Percentiles rank a stretch among this genome's conserved stretches.
Conservation (phyloP, 768 basidiomycete genomes). For the Cystobasidium onofrii region DNA sequence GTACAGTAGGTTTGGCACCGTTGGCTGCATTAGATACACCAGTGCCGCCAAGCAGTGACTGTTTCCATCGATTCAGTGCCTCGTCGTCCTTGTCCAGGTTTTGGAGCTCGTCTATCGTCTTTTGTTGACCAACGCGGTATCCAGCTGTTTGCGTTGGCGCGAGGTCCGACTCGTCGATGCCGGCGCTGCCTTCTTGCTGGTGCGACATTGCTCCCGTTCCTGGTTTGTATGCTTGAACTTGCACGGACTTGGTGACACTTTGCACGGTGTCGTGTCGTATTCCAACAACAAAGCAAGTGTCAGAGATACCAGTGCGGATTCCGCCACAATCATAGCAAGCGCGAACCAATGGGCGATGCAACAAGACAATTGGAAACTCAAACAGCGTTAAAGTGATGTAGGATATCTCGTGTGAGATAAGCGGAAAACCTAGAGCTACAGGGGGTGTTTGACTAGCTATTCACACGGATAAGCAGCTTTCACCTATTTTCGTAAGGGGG, state of each 20-base stretch:
- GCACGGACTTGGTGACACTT: too few relatives aligned
- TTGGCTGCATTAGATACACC: not conserved
- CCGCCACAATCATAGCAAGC: not conserved
- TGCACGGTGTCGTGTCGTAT: too few relatives aligned
- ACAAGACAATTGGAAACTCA: too few relatives aligned
- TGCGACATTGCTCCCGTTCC: not conserved
- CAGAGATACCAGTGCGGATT: too few relatives aligned
- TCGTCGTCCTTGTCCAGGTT: conserved; percentile 39
- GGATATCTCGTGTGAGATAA: not conserved
- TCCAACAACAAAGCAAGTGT: too few relatives aligned
- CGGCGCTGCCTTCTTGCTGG: conserved; percentile 13
- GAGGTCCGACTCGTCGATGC: conserved; percentile 7
- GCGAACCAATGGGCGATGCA: too few relatives aligned
- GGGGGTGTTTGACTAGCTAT: not conserved
- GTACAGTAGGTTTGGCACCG: conserved; percentile 3
- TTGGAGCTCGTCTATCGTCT: conserved; percentile 35
- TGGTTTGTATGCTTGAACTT: not conserved
- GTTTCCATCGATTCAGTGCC: conserved; percentile 34
- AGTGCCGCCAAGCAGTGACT: conserved; percentile 31
- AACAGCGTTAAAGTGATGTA: too few relatives aligned
- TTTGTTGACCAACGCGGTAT: conserved; percentile 28
- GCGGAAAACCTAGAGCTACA: not conserved
- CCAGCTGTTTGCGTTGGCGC: conserved; percentile 12
- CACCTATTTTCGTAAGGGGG: not conserved
- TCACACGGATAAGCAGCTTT: not conserved